phyloP scores from a whole-genome alignment of 1,284 basidiomycete species.

The Kwoniella shivajii region DNA sequence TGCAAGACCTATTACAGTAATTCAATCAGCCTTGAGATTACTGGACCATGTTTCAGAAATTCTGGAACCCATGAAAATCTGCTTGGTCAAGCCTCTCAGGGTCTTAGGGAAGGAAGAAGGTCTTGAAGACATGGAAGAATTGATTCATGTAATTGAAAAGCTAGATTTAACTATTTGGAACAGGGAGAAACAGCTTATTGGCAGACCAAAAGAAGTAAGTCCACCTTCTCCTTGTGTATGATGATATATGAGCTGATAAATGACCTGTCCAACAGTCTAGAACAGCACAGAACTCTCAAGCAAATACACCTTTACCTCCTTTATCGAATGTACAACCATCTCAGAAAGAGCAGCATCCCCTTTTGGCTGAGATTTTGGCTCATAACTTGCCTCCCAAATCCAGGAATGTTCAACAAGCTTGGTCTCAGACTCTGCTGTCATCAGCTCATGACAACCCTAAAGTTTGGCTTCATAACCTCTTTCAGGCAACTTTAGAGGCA shows the following conservation, averaged over 20 bases:
- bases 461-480: constrained; percentile 38
- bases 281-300: not conserved
- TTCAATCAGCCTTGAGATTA: constrained; percentile 26
- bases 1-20: constrained; percentile 22
- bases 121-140: not conserved
- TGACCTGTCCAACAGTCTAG: not conserved
- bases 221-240: not conserved
- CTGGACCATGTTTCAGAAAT: constrained; percentile 28
- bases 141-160: constrained; percentile 12
- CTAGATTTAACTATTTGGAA: constrained; percentile 22
- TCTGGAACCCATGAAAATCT: constrained; percentile 40
- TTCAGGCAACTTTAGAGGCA: constrained; percentile 37
- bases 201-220: constrained; percentile 6
- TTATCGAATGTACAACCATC: not conserved
- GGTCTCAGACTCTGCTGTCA: constrained; percentile 33
- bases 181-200: constrained; percentile 14
- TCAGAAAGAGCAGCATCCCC: constrained; percentile 25
- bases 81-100: constrained; percentile 36
- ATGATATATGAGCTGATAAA: too few species aligned
- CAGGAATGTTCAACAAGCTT: constrained; percentile 32
- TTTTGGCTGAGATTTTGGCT: constrained; percentile 34
- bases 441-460: constrained; percentile 27
- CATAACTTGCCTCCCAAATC: constrained; percentile 30
- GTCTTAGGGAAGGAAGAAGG: constrained; percentile 16
- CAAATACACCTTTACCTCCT: not conserved